Base-by-base conservation (phyloP, 139 green algal genomes). In the Chlamydomonas eustigma region DNA sequence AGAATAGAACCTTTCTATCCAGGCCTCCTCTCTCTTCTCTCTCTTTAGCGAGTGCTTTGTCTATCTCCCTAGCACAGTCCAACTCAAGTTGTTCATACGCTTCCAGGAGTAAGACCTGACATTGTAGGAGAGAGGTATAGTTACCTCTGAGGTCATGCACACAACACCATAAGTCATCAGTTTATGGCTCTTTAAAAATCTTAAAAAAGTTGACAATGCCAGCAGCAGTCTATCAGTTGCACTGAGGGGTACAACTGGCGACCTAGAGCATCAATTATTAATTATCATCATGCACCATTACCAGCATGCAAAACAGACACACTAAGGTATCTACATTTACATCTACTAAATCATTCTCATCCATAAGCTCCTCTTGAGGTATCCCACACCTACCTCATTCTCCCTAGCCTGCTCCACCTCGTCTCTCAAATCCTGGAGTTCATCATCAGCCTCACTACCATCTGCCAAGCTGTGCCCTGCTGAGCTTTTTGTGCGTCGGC, bases 11-110 rank as follows among this genome's bases (percentile, higher is more conserved):
- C 0, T 80, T 78, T 25, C 85, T 64, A 24, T 76, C 38, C 0
- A 85, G 74, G 0, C 76, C 63, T 28, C 70, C 39, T 33, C 86
- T 33, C 70, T 87, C 82, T 64, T 90, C 85, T 4, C 76, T 33
- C 73, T 89, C 79, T 39, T 75, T 77, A 2, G 73, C 63, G 33
- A 94, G 76, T 2, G 90, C 90, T 3, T 75, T 75, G 78, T 90
- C 85, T 1, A 93, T 77, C 81, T 95, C 88, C 44, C 81, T 83
- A 44, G 51, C 83, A 22, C 87, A 73, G 75, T 92, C 88, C 63
- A 77, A 71, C 78, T 95, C 89, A 67, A 95, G 83, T 76, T 92
- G 88, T 75, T 93, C 90, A 65, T 93, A 95, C 4, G 89, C 89
- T 77, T 93, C 90, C 66, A 93, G 79, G 74, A 93, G 78, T 69